Conservation (phyloP, 177 flowering plant species). For the Tripterygium wilfordii region DNA sequence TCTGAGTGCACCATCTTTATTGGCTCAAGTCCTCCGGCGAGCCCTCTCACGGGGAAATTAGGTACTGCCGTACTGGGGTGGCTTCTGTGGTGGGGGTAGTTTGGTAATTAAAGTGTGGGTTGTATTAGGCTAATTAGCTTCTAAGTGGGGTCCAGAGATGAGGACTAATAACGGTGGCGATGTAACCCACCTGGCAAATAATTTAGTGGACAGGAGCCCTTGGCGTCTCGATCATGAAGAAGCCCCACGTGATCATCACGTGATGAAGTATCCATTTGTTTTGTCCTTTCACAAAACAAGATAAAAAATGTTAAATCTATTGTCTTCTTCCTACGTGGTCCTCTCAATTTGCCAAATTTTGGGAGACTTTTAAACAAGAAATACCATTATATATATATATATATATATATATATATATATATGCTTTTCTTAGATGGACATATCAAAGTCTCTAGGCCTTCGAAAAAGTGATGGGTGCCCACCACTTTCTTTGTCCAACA, state of each 20-base stretch:
- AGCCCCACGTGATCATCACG: slow-evolving; percentile 29
- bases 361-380: too few species aligned
- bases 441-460: too few species aligned
- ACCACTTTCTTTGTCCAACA: too few species aligned
- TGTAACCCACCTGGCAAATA: slow-evolving; percentile 29
- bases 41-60: slow-evolving; percentile 39
- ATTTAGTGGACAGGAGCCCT: slow-evolving; percentile 16
- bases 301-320: neutral
- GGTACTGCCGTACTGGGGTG: neutral
- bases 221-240: neutral
- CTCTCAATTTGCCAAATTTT: too few species aligned
- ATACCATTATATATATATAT: too few species aligned
- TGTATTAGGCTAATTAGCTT: neutral
- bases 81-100: neutral
- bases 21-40: slow-evolving; percentile 53
- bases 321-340: neutral
- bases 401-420: too few species aligned
- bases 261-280: slow-evolving; percentile 13
- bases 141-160: slow-evolving; percentile 5
- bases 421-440: too few species aligned
- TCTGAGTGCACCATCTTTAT: slow-evolving; percentile 68
- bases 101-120: neutral
- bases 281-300: neutral
- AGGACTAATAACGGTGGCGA: slow-evolving; percentile 6
- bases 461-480: too few species aligned